Base-by-base conservation (phyloP, 176 grass and related monocot species). In the Alloteropsis semialata region DNA sequence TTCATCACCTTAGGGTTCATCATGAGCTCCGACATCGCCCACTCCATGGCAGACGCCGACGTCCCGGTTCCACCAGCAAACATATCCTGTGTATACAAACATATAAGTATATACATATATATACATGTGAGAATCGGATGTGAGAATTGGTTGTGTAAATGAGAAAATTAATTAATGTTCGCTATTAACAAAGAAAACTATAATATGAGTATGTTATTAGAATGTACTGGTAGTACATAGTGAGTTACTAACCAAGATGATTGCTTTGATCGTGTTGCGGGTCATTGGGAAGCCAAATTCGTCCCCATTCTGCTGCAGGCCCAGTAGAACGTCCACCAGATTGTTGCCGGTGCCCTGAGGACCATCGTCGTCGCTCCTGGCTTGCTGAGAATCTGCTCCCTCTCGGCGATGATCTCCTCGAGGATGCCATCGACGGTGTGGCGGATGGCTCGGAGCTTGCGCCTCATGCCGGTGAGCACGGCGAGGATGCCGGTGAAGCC, bases 281-380 rank as follows among this genome's bases (percentile, higher is more conserved):
- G 64, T 66, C 10, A 87, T 19, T 19, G 78, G 56, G 79, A 64
- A 81, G 0, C 45, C 79, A 28, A 75, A 39, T 54, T 69, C 59
- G 53, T 67, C 59, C 4, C 46, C 18, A 51, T 74, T 58, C 48
- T 41, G 50, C 68, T 75, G 44, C 32, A 56, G 24, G 25, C n/a
- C 18, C 25, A 89, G 56, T 30, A 89, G 67, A 21, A 81, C 75
- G 11, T 89, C 87, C 8, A 89, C 82, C 28, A 89, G 71, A 10
- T 81, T 84, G 22, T 84, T 53, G 18, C 45, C 12, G 10, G 4
- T 16, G 6, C 49, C 49, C 49, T 58, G 55, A 19, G 0, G 51
- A 16, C 30, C 4, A 16, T 61, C 4, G 4, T 57, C 2, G 4
- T 57, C 2, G 33, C 21, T 21, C 72, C 74, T 42, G 5, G 24